A percentile compares a stretch with the other conserved stretches of the same genome.
These are phyloP conservation scores for Cladophialophora bantiana DNA, from an alignment of 2,329 filamentous ascomycete genomes.

Conservation along the genomic window DNA sequence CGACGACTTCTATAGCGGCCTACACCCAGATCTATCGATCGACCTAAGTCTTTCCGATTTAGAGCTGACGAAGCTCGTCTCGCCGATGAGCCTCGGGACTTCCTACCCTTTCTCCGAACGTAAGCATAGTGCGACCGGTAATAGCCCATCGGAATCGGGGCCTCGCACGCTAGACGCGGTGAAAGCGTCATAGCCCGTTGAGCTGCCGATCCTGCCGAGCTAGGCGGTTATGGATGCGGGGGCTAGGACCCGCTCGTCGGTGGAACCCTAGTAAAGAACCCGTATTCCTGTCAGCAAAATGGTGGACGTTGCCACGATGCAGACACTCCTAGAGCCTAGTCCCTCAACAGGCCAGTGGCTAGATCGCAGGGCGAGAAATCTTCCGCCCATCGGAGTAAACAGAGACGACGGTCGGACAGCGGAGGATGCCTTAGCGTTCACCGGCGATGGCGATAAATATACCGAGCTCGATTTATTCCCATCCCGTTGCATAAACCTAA, in stretches of 20 bases:
- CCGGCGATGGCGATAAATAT: slow-evolving; percentile 24
- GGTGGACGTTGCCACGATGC: slow-evolving; percentile 15
- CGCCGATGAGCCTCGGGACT: slow-evolving; percentile 15
- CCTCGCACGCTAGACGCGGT: slow-evolving; percentile 15
- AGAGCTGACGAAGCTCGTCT: slow-evolving; percentile 18
- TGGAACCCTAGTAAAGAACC: slow-evolving; percentile 17
- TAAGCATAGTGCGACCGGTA: slow-evolving; percentile 17
- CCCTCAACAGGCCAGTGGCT: slow-evolving; percentile 19
- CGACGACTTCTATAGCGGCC: slow-evolving; percentile 17
- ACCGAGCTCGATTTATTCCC: slow-evolving; percentile 26
- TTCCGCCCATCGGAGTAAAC: slow-evolving; percentile 26
- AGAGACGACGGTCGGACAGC: slow-evolving; percentile 25
- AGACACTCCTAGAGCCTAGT: slow-evolving; percentile 23
- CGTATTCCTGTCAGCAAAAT: slow-evolving; percentile 18
- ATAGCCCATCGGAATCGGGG: slow-evolving; percentile 13
- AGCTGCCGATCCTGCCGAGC: slow-evolving; percentile 19
- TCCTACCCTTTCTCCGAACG: slow-evolving; percentile 20
- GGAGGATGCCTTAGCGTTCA: slow-evolving; percentile 25
- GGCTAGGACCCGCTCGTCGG: slow-evolving; percentile 15
- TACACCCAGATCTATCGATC: slow-evolving; percentile 17
- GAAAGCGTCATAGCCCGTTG: slow-evolving; percentile 17
- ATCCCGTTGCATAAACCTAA: slow-evolving; percentile 23
- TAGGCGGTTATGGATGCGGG: slow-evolving; percentile 13
- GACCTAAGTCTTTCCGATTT: slow-evolving; percentile 26
- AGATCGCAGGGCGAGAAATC: slow-evolving; percentile 23